Percentiles rank a stretch among this genome's conserved stretches.
phyloP scores from a whole-genome alignment of 441 rosid genomes.

The Gossypium gossypioides region DNA sequence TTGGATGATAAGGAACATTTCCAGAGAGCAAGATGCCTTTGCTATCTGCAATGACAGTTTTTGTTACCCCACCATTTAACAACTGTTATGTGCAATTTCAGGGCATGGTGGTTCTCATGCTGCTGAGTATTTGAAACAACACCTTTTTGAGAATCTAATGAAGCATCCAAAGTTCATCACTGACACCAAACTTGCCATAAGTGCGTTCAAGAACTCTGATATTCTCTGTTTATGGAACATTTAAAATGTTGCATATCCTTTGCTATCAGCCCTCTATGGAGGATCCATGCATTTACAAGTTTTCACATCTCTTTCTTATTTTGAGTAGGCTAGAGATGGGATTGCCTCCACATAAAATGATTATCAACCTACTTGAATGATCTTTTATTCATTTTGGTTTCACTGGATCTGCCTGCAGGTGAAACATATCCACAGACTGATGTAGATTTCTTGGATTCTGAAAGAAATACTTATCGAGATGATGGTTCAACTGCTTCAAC shows the following conservation, averaged over 20 bases:
- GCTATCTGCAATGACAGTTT: background rate
- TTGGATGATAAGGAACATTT: background rate
- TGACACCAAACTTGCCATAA: slow-evolving; percentile 74
- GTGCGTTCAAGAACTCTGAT: slow-evolving; percentile 32
- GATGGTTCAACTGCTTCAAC: slow-evolving; percentile 99
- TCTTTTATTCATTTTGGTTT: slow-evolving; percentile 13
- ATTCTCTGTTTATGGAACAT: background rate
- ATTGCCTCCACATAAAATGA: background rate
- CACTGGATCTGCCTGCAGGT: slow-evolving; percentile 37
- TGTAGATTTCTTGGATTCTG: slow-evolving; percentile 67
- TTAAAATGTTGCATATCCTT: background rate
- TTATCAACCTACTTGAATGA: background rate
- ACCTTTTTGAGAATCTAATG: slow-evolving; percentile 81
- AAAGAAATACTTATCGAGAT: slow-evolving; percentile 69
- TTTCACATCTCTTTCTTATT: background rate
- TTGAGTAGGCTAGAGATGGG: background rate
- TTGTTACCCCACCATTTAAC: background rate
- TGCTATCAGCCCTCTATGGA: background rate
- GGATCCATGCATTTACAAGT: slow-evolving; percentile 10
- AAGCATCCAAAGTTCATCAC: slow-evolving; percentile 72
- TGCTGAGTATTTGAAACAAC: slow-evolving; percentile 84
- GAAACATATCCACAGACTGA: slow-evolving; percentile 88
- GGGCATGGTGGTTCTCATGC: slow-evolving; percentile 99
- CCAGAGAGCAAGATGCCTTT: background rate
- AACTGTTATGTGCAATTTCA: slow-evolving; percentile 21